Base-by-base conservation (phyloP, 106 monocot species). In the Gastrodia elata region DNA sequence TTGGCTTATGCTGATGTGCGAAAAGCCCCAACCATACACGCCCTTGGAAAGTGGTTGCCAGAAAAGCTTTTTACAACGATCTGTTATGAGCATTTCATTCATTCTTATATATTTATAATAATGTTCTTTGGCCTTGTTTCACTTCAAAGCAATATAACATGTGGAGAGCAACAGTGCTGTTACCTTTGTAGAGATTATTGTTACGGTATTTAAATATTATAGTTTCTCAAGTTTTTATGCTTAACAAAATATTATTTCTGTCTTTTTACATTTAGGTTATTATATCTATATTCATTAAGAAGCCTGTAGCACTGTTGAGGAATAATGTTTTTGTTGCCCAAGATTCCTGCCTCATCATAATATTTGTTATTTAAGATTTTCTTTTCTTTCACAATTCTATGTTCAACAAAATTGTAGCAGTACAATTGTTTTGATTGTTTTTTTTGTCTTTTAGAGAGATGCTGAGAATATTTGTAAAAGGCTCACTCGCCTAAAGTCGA, bases 381-480 rank as follows among this genome's bases (percentile, higher is more conserved):
- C 14, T 13, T 61, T n/a, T 61, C 30, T 32, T 59, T 59, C 7
- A 6, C 27, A 27, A 59, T 8, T 59, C 27, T 59, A 59, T 59
- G 28, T 59, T 48, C 28, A 28, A n/a, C 28, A 27, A 26, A 6
- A 27, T 65, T 35, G 5, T 67, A 36, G 67, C 35, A 34, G 4
- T 67, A 36, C n/a, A 15, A 67, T 67, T 67, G 37, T 37, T 67
- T 67, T 36, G 34, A 38, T 27, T 41, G 40, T 69, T 38, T 28
- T n/a, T 69, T 38, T 67, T 38, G 6, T 38, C 59, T 37, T 79
- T 37, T 80, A 96, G 96, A 71, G 77, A 75, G 92, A 92, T 74
- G 71, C 77, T 42, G 89, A 92, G 67, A 82, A 73, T 77, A 41
- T 88, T 43, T 92, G 79, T 68, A 88, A 64, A 75, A 92, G 82